Evolutionary conservation across 139 green algal genomes (phyloP).

Genomic region (Trebouxia sp.): DNA sequence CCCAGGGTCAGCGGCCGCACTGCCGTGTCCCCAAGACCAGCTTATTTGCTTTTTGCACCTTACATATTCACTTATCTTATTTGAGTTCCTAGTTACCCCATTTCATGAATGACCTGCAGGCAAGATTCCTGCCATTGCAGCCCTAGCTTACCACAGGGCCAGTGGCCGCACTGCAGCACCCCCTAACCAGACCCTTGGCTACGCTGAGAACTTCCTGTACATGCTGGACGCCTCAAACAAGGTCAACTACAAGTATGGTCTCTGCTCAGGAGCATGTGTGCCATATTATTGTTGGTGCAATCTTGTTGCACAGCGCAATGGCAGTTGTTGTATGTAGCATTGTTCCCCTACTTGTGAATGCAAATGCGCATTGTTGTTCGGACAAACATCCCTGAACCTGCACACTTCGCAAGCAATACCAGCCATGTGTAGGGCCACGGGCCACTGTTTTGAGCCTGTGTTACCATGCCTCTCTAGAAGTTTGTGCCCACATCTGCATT

Average conservation of each 20-base stretch:
- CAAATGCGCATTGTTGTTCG: too few species aligned
- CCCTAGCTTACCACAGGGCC: constrained; percentile 91
- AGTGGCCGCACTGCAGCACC: constrained; percentile 73
- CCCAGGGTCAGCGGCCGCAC: not conserved
- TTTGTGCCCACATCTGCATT: not conserved
- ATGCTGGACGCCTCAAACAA: constrained; percentile 90
- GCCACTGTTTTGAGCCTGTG: too few species aligned
- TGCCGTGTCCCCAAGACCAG: not conserved
- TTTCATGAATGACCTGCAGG: constrained; percentile 33
- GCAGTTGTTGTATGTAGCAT: not conserved
- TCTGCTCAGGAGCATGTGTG: not conserved
- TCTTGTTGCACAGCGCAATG: not conserved
- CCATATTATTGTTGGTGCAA: not conserved
- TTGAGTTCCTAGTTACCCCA: too few species aligned
- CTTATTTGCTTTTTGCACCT: too few species aligned
- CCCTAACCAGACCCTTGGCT: constrained; percentile 87
- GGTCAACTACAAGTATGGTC: constrained; percentile 58
- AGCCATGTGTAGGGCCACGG: too few species aligned
- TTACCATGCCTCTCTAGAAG: too few species aligned
- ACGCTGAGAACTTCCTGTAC: constrained; percentile 98
- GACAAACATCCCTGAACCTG: too few species aligned
- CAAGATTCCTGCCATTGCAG: constrained; percentile 91
- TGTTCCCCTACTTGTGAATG: too few species aligned
- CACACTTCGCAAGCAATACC: too few species aligned
- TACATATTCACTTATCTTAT: not conserved